A percentile compares a stretch with the other conserved stretches of the same genome.
These are phyloP conservation scores for Botryosphaeria dothidea DNA, from an alignment of 2,329 filamentous ascomycete genomes.

Conservation along the genomic window DNA sequence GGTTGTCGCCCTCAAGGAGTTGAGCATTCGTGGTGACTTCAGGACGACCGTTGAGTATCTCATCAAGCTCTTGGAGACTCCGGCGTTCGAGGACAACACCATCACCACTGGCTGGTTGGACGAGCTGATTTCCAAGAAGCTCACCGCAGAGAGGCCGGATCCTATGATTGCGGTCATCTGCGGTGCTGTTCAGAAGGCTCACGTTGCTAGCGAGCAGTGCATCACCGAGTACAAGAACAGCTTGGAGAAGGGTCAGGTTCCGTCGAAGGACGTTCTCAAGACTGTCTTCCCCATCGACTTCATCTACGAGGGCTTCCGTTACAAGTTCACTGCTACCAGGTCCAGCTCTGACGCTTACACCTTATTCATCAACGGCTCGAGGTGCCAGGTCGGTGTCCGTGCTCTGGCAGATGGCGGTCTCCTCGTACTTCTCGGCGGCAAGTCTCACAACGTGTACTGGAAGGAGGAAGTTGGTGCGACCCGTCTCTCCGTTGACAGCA, in stretches of 20 bases:
- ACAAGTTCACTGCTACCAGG: conserved; percentile 97
- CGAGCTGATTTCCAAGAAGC: conserved; percentile 95
- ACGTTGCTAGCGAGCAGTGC: conserved; percentile 88
- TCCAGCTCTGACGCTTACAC: conserved; percentile 94
- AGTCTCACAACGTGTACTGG: conserved; percentile 99
- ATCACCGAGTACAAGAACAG: conserved; percentile 83
- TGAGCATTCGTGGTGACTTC: conserved; percentile 99
- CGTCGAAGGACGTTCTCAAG: conserved; percentile 93
- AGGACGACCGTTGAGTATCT: conserved; percentile 97
- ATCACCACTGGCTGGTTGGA: conserved; percentile 99
- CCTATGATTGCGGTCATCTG: conserved; percentile 91
- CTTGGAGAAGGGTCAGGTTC: conserved; percentile 95
- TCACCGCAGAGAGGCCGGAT: conserved; percentile 94
- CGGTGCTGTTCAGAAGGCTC: conserved; percentile 91
- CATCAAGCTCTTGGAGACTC: conserved; percentile 97
- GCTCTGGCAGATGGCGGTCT: conserved; percentile 92
- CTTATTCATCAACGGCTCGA: conserved; percentile 98
- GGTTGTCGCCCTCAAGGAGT: conserved; percentile 96
- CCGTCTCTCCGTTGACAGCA: conserved; percentile 93
- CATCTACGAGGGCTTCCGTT: conserved; percentile 94
- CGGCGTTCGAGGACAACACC: conserved; percentile 97
- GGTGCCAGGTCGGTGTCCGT: conserved; percentile 89
- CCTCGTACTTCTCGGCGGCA: conserved; percentile 83
- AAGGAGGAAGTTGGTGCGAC: conserved; percentile 98
- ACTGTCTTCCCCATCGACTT: conserved; percentile 98